Evolutionary conservation across 1,284 basidiomycete genomes (phyloP), one percentile per base, ranked within the genome.

Genomic region (Singerocomus inundabilis): DNA sequence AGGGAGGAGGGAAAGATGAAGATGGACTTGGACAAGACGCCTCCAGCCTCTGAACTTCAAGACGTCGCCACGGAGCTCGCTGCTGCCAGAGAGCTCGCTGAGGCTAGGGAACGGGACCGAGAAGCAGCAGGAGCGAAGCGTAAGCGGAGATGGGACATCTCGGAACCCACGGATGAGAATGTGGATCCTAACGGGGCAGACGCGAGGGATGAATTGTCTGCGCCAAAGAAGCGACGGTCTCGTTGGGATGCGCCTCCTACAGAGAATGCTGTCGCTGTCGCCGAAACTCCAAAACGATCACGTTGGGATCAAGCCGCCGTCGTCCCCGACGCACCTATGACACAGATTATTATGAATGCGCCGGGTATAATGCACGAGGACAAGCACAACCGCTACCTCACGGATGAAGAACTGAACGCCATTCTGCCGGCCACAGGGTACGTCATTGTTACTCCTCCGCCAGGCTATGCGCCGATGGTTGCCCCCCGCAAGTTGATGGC

Each of bases 351-450:
- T 62, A 92, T 93, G 85, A 91, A 93, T 59, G 84, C 85, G 1
- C 88, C 88, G 1, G 85, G 87, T 41, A 73, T 88, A 61, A 84
- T 84, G 77, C 82, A 86, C 48, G 91, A 94, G 62, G 94, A 98
- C 72, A 94, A 94, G 63, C 88, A 97, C 65, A 98, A 98, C 63
- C 83, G 93, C 15, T 94, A 91, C 62, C 85, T 99, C 46, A 85
- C 91, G 6, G 96, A 99, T 70, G 95, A 98, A 64, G 97, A 99
- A 73, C 84, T 99, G 46, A 88, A 99, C 61, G 84, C 85, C 29
- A 78, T 98, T 52, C 84, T 99, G 38, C 97, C 96, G 16, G 74
- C 85, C 5, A 73, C 79, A 47, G 97, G 97, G 40, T 99, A 98
- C 71, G 78, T 80, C 55, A 91, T 98, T 57, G 93, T 98, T 59